Evolutionary conservation across 352 stramenopile genomes (phyloP).

Genomic region (Blastocystis sp.): DNA sequence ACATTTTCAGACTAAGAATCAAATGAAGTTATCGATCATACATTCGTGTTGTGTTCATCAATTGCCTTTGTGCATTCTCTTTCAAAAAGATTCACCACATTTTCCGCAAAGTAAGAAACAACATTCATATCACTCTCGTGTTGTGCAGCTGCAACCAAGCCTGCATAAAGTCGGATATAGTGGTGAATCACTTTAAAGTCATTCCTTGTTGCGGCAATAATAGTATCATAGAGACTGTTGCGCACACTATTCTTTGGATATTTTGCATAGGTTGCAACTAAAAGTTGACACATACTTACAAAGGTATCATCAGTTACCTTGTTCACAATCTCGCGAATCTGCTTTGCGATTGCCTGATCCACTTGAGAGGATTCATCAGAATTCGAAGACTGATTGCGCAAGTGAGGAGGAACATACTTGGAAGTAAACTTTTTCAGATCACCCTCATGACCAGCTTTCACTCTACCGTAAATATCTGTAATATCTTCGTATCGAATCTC

Average conservation of each 20-base stretch:
- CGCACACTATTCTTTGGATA: constrained; percentile 53
- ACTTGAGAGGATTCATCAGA: not conserved
- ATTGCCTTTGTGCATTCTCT: not conserved
- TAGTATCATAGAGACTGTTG: not conserved
- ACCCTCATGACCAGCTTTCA: not conserved
- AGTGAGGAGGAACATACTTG: constrained; percentile 39
- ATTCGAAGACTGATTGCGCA: not conserved
- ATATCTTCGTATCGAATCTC: constrained; percentile 22
- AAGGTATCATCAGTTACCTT: constrained; percentile 33
- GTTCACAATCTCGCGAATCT: constrained; percentile 45
- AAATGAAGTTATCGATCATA: not conserved
- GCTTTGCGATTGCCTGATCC: not conserved
- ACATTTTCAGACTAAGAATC: not conserved
- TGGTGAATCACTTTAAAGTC: constrained; percentile 25
- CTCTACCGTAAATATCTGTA: constrained; percentile 45
- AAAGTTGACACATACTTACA: constrained; percentile 4
- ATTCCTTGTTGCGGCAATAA: not conserved
- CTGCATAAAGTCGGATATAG: constrained; percentile 32
- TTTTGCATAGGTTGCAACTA: not conserved
- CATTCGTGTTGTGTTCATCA: not conserved
- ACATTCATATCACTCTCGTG: constrained; percentile 43
- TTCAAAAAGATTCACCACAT: not conserved
- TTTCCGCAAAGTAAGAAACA: constrained; percentile 18
- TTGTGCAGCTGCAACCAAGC: constrained; percentile 17
- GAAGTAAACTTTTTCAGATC: constrained; percentile 7